These are phyloP conservation scores for Yamadazyma akitaensis DNA, from an alignment of 805 yeast species.

Conservation along the genomic window DNA sequence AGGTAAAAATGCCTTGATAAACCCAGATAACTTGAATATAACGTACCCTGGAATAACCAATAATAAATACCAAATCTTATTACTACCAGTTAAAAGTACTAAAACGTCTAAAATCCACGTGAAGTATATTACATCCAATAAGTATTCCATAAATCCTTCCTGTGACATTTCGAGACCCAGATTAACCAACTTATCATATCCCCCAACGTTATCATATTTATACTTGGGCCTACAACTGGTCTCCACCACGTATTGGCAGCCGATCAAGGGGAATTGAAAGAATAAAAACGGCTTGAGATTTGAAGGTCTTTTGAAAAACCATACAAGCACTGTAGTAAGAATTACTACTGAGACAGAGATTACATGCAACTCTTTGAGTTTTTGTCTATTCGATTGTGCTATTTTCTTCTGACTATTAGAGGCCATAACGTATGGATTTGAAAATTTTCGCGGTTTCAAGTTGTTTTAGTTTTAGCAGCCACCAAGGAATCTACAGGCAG, in stretches of 20 bases:
- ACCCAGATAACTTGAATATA: conserved; percentile 42
- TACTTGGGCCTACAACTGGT: conserved; percentile 58
- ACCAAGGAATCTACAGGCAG: conserved; percentile 10
- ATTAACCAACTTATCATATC: conserved; percentile 39
- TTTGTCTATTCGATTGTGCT: conserved; percentile 39
- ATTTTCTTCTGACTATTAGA: conserved; percentile 55
- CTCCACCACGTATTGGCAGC: conserved; percentile 53
- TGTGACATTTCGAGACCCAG: conserved; percentile 63
- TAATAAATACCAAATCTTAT: conserved; percentile 58
- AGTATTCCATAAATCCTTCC: conserved; percentile 65
- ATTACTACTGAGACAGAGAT: conserved; percentile 27
- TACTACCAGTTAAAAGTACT: conserved; percentile 51
- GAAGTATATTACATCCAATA: conserved; percentile 66
- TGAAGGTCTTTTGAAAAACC: conserved; percentile 43
- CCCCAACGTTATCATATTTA: conserved; percentile 18
- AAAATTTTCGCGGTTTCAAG: conserved; percentile 1
- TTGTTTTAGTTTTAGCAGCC: conserved; percentile 3
- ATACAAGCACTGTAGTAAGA: conserved; percentile 31
- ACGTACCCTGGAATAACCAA: conserved; percentile 53
- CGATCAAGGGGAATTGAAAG: conserved; percentile 36
- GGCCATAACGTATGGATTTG: conserved; percentile 40
- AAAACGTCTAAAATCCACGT: conserved; percentile 58
- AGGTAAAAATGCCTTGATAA: conserved; percentile 21
- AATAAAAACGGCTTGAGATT: conserved; percentile 38
- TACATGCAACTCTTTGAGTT: conserved; percentile 38